Evolutionary conservation across 2,329 filamentous ascomycete species (phyloP).

Genomic region (Daldinia eschscholtzii): DNA sequence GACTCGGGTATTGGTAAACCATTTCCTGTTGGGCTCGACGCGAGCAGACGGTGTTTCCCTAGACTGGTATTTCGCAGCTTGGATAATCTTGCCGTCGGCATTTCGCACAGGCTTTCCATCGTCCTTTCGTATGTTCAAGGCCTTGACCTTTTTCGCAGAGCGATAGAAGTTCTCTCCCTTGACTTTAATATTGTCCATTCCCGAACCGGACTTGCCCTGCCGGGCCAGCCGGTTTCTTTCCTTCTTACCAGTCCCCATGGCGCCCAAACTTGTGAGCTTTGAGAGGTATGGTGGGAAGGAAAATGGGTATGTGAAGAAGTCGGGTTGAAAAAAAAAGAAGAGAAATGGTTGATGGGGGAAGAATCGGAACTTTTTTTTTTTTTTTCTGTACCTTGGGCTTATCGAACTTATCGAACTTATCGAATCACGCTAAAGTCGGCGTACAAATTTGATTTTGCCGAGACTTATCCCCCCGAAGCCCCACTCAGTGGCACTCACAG

Average conservation of each 20-base stretch:
- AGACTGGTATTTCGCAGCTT: constrained; percentile 87
- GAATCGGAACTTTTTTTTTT: constrained; percentile 39
- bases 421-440: constrained; percentile 8
- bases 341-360: constrained; percentile 25
- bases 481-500: no score
- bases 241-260: constrained; percentile 93
- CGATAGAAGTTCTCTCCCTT: constrained; percentile 99
- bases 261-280: constrained; percentile 48
- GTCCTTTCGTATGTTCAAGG: constrained; percentile 90
- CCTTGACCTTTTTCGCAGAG: constrained; percentile 87
- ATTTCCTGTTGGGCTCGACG: constrained; percentile 96
- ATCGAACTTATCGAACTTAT: constrained; percentile 1
- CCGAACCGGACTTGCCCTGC: constrained; percentile 86
- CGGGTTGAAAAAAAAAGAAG: constrained; percentile 7
- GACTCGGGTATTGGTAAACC: constrained; percentile 93
- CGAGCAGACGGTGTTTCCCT: constrained; percentile 84
- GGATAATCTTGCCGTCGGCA: constrained; percentile 83
- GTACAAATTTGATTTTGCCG: constrained; percentile 22
- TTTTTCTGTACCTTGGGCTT: constrained; percentile 21
- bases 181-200: constrained; percentile 88
- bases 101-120: constrained; percentile 87
- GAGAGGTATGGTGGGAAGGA: constrained; percentile 42
- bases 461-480: constrained; percentile 11
- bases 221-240: constrained; percentile 85
- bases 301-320: constrained; percentile 15